Percentiles rank a stretch among this genome's conserved stretches.
Conservation (phyloP, 495 filamentous ascomycete species). For the Aspergillus mulundensis region DNA sequence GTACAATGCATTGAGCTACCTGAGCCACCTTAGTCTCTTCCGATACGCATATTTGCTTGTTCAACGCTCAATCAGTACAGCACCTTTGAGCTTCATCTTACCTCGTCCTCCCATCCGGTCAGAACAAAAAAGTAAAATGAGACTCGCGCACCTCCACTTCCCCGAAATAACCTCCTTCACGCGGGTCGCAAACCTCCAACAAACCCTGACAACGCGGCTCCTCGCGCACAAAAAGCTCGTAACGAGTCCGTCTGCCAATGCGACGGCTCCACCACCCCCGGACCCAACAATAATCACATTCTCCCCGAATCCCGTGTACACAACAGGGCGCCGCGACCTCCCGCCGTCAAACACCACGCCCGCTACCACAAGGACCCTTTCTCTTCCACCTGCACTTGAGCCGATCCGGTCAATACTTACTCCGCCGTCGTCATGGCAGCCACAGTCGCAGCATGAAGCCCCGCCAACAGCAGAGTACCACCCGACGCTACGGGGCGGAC, state of each 20-base stretch:
- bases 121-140: constrained; percentile 21
- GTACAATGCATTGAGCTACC: no score
- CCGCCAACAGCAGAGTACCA: constrained; percentile 53
- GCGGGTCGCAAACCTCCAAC: constrained; percentile 46
- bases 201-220: constrained; percentile 43
- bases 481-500: constrained; percentile 75
- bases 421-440: constrained; percentile 37
- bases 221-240: constrained; percentile 41
- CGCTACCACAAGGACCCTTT: constrained; percentile 22
- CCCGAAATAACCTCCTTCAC: constrained; percentile 51
- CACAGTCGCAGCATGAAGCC: constrained; percentile 20
- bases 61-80: no score
- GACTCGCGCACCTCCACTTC: constrained; percentile 69
- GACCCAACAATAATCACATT: constrained; percentile 75
- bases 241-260: not conserved
- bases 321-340: constrained; percentile 79
- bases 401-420: constrained; percentile 30
- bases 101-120: not conserved
- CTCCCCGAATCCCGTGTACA: constrained; percentile 81
- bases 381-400: constrained; percentile 37
- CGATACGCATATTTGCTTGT: no score
- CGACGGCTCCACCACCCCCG: constrained; percentile 44
- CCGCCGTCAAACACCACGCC: constrained; percentile 46
- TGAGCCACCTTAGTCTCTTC: no score
- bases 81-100: no score